Evolutionary conservation across 371 early-diverging fungal species (phyloP).

Genomic region (Funneliformis caledonium): DNA sequence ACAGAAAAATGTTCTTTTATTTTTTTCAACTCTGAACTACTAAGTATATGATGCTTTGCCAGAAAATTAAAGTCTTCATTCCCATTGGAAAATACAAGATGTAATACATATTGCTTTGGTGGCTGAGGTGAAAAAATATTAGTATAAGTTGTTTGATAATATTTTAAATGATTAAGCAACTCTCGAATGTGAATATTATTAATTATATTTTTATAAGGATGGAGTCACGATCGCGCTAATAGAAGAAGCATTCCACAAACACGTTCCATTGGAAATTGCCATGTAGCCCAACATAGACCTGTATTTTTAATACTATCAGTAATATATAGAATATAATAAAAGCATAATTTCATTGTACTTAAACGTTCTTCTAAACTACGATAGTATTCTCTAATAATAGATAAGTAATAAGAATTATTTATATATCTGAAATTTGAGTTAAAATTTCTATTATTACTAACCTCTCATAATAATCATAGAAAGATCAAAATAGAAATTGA

Average conservation of each 20-base stretch:
- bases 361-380: not conserved
- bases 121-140: not conserved
- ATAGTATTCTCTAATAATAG: not conserved
- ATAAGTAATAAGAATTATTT: no score
- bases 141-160: not conserved
- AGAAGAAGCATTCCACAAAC: constrained; percentile 14
- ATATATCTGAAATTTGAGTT: no score
- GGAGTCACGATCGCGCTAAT: not conserved
- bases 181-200: no score
- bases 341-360: constrained; percentile 6
- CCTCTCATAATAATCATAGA: not conserved
- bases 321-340: constrained; percentile 9
- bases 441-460: no score
- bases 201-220: constrained; percentile 7
- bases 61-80: not conserved
- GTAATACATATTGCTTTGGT: not conserved
- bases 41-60: not conserved
- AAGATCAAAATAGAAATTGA: not conserved
- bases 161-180: not conserved
- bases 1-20: not conserved
- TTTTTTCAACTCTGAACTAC: not conserved
- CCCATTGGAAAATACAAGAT: not conserved
- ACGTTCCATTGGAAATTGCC: not conserved
- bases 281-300: not conserved
- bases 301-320: no score